phyloP scores from a whole-genome alignment of 139 green algal genomes.

The Picochlorum sp. region DNA sequence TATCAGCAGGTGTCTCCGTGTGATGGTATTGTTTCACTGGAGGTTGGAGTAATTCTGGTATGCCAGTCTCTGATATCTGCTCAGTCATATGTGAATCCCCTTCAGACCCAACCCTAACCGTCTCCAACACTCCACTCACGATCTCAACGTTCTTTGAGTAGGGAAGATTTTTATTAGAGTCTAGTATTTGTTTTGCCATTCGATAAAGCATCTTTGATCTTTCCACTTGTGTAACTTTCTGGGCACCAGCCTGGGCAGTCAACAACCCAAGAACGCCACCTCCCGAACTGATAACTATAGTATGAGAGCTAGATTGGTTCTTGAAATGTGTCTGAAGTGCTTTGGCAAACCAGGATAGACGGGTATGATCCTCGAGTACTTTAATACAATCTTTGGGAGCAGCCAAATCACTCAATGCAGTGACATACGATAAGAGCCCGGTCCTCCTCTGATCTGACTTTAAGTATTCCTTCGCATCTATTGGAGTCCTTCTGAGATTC shows the following conservation, averaged over 20 bases:
- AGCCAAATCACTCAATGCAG: constrained; percentile 40
- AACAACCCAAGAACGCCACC: constrained; percentile 37
- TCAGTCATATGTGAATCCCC: background rate
- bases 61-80: background rate
- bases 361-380: constrained; percentile 19
- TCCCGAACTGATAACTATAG: constrained; percentile 36
- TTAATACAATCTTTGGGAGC: constrained; percentile 31
- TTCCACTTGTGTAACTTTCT: constrained; percentile 35
- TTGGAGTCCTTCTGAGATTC: constrained; percentile 21
- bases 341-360: constrained; percentile 12
- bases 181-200: constrained; percentile 46
- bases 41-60: background rate
- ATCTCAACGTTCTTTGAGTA: constrained; percentile 9
- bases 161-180: constrained; percentile 27
- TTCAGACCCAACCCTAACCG: background rate
- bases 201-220: constrained; percentile 49
- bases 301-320: constrained; percentile 18
- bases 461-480: constrained; percentile 8
- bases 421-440: constrained; percentile 31
- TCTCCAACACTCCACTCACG: background rate
- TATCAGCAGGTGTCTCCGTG: constrained; percentile 27
- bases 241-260: constrained; percentile 25
- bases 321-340: constrained; percentile 30
- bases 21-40: constrained; percentile 8
- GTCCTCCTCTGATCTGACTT: constrained; percentile 5